A percentile compares a stretch with the other conserved stretches of the same genome.
Conservation (phyloP, 2,329 filamentous ascomycete genomes). For the Colletotrichum paranaense region DNA sequence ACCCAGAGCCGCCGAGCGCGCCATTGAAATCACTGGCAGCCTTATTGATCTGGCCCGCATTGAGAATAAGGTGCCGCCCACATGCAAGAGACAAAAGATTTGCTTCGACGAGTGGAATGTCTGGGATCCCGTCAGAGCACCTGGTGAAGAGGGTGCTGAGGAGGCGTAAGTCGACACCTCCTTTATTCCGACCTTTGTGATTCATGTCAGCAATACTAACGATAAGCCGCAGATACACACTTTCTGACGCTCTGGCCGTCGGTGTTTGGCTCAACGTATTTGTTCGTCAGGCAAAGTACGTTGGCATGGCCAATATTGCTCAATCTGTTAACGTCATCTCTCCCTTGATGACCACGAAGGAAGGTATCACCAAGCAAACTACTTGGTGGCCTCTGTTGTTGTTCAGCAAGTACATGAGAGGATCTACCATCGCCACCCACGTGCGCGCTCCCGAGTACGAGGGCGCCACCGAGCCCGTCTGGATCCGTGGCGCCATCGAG, state of each 20-base stretch:
- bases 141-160: slow-evolving; percentile 78
- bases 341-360: slow-evolving; percentile 76
- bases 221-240: slow-evolving; percentile 63
- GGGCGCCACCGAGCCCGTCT: slow-evolving; percentile 73
- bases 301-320: slow-evolving; percentile 84
- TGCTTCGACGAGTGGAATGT: slow-evolving; percentile 92
- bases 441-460: slow-evolving; percentile 72
- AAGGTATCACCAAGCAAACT: slow-evolving; percentile 75
- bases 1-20: slow-evolving; percentile 76
- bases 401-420: slow-evolving; percentile 75
- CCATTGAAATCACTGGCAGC: slow-evolving; percentile 75
- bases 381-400: slow-evolving; percentile 81
- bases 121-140: slow-evolving; percentile 79
- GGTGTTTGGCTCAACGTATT: slow-evolving; percentile 82
- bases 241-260: slow-evolving; percentile 82
- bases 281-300: slow-evolving; percentile 74
- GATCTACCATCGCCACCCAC: slow-evolving; percentile 74
- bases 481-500: slow-evolving; percentile 73
- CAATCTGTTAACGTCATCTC: slow-evolving; percentile 84
- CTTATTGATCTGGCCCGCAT: slow-evolving; percentile 81
- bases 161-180: slow-evolving; percentile 55
- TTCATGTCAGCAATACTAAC: background rate
- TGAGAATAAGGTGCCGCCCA: slow-evolving; percentile 70
- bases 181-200: background rate
- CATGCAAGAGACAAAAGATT: slow-evolving; percentile 73